Percentiles rank a stretch among this genome's conserved stretches.
These are phyloP conservation scores for Pigoraptor vietnamica DNA, from an alignment of 78 protist species.

Conservation along the genomic window DNA sequence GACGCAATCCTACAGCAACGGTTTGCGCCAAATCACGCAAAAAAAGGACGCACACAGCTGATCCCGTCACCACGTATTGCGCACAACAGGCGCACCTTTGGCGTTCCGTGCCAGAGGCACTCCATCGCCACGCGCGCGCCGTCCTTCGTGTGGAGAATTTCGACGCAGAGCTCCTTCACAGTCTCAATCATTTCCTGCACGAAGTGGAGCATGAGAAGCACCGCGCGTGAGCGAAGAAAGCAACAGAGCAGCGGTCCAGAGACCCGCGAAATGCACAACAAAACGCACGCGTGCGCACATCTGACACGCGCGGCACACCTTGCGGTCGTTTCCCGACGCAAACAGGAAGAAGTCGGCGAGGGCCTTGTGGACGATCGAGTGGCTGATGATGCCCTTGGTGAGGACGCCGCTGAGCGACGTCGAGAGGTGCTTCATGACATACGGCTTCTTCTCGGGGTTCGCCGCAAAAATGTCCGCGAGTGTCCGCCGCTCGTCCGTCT, in stretches of 20 bases:
- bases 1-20: no score
- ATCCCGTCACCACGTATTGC: no score
- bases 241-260: no score
- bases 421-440: constrained; percentile 20
- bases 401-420: constrained; percentile 8
- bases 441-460: constrained; percentile 6
- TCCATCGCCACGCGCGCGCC: constrained; percentile 43
- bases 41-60: no score
- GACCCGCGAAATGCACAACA: no score
- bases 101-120: constrained; percentile 17
- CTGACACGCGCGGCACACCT: background rate
- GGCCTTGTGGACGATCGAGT: constrained; percentile 28
- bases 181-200: background rate
- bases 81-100: constrained; percentile 22
- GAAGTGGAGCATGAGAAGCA: no score
- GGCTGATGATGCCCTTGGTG: constrained; percentile 38
- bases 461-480: constrained; percentile 1
- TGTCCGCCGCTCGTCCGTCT: constrained; percentile 8
- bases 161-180: constrained; percentile 39
- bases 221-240: no score
- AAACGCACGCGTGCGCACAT: no score
- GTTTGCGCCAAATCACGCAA: no score
- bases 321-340: background rate
- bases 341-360: constrained; percentile 14
- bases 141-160: constrained; percentile 35